A percentile compares a stretch with the other conserved stretches of the same genome.
These are phyloP conservation scores for Cladosporium sp. DNA, from an alignment of 2,329 filamentous ascomycete genomes.

Conservation along the genomic window DNA sequence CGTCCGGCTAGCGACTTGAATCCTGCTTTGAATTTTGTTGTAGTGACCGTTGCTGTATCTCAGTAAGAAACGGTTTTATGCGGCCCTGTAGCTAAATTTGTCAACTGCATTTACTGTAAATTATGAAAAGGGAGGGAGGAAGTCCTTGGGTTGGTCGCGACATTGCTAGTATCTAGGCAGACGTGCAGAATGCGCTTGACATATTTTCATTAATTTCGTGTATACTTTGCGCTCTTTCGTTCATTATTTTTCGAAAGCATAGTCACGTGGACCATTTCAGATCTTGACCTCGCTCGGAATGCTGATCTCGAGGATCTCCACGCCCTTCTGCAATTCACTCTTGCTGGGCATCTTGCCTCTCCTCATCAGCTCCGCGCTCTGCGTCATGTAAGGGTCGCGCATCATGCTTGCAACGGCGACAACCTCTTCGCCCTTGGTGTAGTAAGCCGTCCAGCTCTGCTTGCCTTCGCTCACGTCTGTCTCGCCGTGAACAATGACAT, in stretches of 20 bases:
- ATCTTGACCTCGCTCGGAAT: conserved; percentile 39
- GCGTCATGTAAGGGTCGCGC: conserved; percentile 78
- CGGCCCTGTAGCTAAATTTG: too few relatives aligned
- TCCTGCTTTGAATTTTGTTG: too few relatives aligned
- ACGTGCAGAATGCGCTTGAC: too few relatives aligned
- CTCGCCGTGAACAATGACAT: conserved; percentile 74
- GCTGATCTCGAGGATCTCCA: conserved; percentile 43
- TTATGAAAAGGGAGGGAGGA: too few relatives aligned
- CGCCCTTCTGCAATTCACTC: conserved; percentile 65
- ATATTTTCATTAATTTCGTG: not conserved
- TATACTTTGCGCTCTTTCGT: not conserved
- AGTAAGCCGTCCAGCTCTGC: conserved; percentile 83
- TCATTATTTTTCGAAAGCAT: not conserved
- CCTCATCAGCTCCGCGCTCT: conserved; percentile 81
- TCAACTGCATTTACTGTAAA: too few relatives aligned
- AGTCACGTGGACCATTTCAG: not conserved
- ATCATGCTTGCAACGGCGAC: conserved; percentile 90
- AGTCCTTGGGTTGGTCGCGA: too few relatives aligned
- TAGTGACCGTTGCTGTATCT: too few relatives aligned
- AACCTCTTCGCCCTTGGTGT: conserved; percentile 77
- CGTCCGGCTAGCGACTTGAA: too few relatives aligned
- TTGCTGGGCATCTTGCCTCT: conserved; percentile 78
- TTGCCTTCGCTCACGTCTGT: conserved; percentile 56
- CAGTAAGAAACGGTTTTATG: too few relatives aligned
- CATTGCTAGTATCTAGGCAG: too few relatives aligned